These are phyloP conservation scores for Neurospora sp. DNA, from an alignment of 495 filamentous ascomycete genomes.

Conservation along the genomic window DNA sequence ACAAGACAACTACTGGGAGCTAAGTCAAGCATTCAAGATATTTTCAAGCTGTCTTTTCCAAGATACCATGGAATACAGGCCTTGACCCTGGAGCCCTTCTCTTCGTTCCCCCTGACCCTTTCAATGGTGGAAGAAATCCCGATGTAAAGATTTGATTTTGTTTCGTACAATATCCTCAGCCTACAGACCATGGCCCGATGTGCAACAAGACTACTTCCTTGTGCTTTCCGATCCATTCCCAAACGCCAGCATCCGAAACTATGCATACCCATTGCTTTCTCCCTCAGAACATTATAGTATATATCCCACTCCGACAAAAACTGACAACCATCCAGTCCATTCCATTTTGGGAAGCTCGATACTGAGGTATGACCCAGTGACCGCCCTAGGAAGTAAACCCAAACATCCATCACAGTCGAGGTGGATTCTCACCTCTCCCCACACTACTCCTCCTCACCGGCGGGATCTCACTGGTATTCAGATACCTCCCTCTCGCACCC, in stretches of 20 bases:
- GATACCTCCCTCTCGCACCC: neutral
- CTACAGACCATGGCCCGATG: neutral
- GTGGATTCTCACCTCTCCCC: conserved; percentile 6
- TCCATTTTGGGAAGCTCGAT: neutral
- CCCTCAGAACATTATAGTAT: neutral
- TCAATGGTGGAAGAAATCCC: neutral
- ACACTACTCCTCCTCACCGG: neutral
- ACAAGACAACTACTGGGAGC: neutral
- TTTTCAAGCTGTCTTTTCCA: neutral
- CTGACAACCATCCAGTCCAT: neutral
- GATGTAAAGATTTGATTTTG: neutral
- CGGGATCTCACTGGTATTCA: neutral
- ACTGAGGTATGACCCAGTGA: neutral
- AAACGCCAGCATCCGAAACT: neutral
- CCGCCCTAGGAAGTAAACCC: neutral
- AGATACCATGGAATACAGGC: neutral
- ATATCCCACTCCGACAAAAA: neutral
- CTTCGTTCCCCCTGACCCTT: neutral
- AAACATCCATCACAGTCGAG: neutral
- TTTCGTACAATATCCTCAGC: neutral
- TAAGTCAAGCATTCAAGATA: neutral
- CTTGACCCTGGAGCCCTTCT: neutral
- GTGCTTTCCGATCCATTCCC: neutral
- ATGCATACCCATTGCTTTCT: neutral
- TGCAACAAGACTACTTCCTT: neutral